Percentiles rank a stretch among this genome's conserved stretches.
Evolutionary conservation across 805 yeast species (phyloP).

Genomic region (Barnettozyma californica): DNA sequence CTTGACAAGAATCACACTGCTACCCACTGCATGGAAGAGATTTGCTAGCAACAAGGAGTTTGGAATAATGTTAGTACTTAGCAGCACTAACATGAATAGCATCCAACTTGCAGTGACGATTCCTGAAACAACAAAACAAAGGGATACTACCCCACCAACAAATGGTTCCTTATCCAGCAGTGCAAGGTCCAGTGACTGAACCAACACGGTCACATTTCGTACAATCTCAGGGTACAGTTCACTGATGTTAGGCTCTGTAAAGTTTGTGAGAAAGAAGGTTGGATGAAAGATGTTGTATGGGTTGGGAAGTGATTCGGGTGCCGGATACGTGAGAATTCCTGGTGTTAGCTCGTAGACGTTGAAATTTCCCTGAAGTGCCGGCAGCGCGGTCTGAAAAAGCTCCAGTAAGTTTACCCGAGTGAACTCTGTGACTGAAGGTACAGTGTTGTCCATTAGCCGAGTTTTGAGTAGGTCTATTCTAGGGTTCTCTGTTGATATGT

Average conservation of each 20-base stretch:
- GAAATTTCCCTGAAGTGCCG: slow-evolving; percentile 10
- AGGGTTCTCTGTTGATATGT: background rate
- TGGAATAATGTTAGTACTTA: slow-evolving; percentile 57
- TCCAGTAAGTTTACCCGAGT: background rate
- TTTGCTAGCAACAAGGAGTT: slow-evolving; percentile 51
- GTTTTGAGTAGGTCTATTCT: background rate
- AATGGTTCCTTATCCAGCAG: slow-evolving; percentile 30
- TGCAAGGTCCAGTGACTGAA: background rate
- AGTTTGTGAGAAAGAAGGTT: slow-evolving; percentile 44
- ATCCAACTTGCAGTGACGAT: slow-evolving; percentile 66
- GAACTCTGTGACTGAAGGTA: slow-evolving; percentile 1
- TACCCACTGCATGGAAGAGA: slow-evolving; percentile 47
- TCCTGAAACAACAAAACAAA: slow-evolving; percentile 49
- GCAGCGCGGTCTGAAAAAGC: slow-evolving; percentile 8
- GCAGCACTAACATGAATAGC: slow-evolving; percentile 49
- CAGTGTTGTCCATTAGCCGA: background rate
- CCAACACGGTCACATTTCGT: slow-evolving; percentile 6
- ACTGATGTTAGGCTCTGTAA: slow-evolving; percentile 24
- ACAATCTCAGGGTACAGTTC: slow-evolving; percentile 4
- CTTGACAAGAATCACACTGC: slow-evolving; percentile 45
- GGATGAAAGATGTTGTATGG: slow-evolving; percentile 26
- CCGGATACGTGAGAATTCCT: slow-evolving; percentile 6
- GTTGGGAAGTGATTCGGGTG: background rate
- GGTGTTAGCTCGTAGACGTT: slow-evolving; percentile 22
- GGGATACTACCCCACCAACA: slow-evolving; percentile 33